A percentile compares a stretch with the other conserved stretches of the same genome.
Conservation (phyloP, 2,329 filamentous ascomycete species). For the Pestalotiopsis sp. region DNA sequence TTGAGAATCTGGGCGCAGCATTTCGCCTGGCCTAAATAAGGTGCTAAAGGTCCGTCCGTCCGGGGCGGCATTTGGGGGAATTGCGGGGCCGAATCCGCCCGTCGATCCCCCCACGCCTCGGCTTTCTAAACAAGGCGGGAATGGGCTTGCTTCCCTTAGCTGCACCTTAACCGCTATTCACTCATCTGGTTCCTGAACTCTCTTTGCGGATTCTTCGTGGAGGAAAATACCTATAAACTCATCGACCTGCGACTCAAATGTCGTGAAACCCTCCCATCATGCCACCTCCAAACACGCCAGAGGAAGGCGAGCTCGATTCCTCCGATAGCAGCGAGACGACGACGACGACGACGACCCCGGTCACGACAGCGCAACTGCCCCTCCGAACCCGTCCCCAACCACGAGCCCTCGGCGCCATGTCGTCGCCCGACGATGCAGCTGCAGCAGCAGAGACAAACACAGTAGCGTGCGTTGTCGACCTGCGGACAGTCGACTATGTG, state of each 20-base stretch:
- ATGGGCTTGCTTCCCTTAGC: no score
- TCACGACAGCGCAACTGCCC: conserved; percentile 22
- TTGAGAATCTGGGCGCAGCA: not conserved
- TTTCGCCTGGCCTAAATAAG: not conserved
- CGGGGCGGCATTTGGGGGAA: not conserved
- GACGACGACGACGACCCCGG: not conserved
- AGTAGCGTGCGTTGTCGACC: conserved; percentile 36
- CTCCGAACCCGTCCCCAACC: conserved; percentile 21
- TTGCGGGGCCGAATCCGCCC: not conserved
- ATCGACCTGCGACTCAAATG: not conserved
- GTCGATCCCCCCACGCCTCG: not conserved
- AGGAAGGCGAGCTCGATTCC: conserved; percentile 30
- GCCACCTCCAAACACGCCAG: conserved; percentile 39
- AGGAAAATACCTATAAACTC: not conserved
- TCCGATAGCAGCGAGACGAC: not conserved
- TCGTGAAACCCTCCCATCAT: conserved; percentile 22
- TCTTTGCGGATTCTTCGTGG: not conserved
- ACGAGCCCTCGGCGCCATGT: no score
- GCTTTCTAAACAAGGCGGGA: not conserved
- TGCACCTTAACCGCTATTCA: not conserved
- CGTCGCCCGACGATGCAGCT: no score
- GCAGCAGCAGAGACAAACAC: no score
- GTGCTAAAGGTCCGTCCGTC: not conserved
- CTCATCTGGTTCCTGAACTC: not conserved
- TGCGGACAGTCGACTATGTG: conserved; percentile 48